Evolutionary conservation across 2,329 filamentous ascomycete species (phyloP), one percentile per base, ranked within the genome.

Genomic region (Gnomoniopsis sp.): DNA sequence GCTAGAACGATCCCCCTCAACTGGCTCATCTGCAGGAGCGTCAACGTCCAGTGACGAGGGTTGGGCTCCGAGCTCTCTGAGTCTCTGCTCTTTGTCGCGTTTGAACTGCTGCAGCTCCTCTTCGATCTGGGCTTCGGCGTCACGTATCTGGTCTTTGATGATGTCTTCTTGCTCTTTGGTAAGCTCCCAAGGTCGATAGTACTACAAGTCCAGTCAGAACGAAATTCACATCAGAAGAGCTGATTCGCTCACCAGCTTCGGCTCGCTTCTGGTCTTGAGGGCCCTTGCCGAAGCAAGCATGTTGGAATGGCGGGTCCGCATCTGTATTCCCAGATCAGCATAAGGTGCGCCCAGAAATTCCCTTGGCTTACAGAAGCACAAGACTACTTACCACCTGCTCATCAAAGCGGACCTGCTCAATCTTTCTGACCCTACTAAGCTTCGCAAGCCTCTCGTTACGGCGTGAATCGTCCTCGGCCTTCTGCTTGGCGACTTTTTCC

Each of bases 101-200:
- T 85, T 77, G 66, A 90, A 90, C 21, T 88, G 83, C 53, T 80
- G 79, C 26, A 80, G 69, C 70, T 97, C 91, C 58, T 76, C 79
- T 19, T 84, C 80, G 64, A 96, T 85, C 7, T 71, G 78, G 1
- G 77, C 78, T 70, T 91, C 82, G 17, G 83, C 84, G 54, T 88
- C 83, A 49, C 81, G 78, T 30, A 91, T 79, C 71, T 96, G 93
- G 4, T 81, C 76, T 49, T 87, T 81, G 69, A 97, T 90, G 12
- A 73, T 78, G 6, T 85, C 82, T 71, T 93, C 85, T 70, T 97
- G 88, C 48, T 84, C 79, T 6, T 77, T 71, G 34, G 84, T 85
- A 57, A 90, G 79, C 66, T 91, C 86, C 88, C 89, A 96, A 0
- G 93, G 93, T 49, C 88, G 87, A 72, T 95, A 97, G 72, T 89